Percentiles rank a stretch among this genome's conserved stretches.
Conservation (phyloP, 2,329 filamentous ascomycete genomes). For the Beauveria brongniartii region DNA sequence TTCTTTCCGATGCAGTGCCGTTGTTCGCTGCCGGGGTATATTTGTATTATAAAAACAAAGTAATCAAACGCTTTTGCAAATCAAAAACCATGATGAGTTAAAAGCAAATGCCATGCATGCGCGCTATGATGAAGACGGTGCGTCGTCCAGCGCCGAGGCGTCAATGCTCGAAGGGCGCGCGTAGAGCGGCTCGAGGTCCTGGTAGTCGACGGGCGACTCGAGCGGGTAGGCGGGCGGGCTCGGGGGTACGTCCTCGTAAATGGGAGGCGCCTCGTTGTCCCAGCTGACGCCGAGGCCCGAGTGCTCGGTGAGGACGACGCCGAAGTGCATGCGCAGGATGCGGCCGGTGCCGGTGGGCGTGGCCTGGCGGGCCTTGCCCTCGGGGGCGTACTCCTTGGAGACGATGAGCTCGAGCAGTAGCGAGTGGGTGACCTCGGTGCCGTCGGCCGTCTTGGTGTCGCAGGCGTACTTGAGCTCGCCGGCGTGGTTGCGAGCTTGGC, state of each 20-base stretch:
- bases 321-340: constrained; percentile 89
- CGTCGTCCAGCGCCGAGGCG: not conserved
- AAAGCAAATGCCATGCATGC: not conserved
- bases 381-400: constrained; percentile 76
- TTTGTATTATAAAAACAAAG: not conserved
- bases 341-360: constrained; percentile 85
- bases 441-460: constrained; percentile 66
- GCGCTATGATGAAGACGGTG: not conserved
- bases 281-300: constrained; percentile 85
- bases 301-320: constrained; percentile 71
- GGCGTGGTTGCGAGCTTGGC: constrained; percentile 34
- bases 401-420: constrained; percentile 91
- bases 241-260: constrained; percentile 87
- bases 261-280: constrained; percentile 91
- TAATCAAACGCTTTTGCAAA: not conserved
- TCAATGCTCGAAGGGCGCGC: constrained; percentile 11
- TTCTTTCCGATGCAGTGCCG: constrained; percentile 9
- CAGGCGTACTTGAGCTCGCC: constrained; percentile 58
- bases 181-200: constrained; percentile 31
- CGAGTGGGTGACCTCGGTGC: constrained; percentile 73
- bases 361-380: constrained; percentile 57
- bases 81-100: not conserved
- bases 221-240: constrained; percentile 65
- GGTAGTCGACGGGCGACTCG: constrained; percentile 30
- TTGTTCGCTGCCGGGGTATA: constrained; percentile 12